Conservation (phyloP, 2,329 filamentous ascomycete genomes). For the Aschersonia sp. region DNA sequence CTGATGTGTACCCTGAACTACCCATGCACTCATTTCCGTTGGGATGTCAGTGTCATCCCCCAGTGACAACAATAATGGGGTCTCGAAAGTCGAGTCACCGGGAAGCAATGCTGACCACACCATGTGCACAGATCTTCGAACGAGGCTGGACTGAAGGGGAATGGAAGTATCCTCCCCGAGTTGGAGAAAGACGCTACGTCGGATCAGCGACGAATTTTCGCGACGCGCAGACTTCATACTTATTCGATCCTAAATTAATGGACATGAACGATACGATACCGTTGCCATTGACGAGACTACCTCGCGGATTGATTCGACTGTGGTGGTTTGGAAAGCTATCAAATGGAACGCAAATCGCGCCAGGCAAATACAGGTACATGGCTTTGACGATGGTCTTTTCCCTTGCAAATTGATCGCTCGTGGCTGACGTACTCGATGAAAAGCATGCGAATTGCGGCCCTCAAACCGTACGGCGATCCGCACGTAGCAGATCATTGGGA, state of each 20-base stretch:
- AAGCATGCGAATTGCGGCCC: slow-evolving; percentile 25
- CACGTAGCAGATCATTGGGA: slow-evolving; percentile 27
- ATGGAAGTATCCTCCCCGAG: slow-evolving; percentile 26
- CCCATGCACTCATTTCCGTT: slow-evolving; percentile 18
- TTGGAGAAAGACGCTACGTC: slow-evolving; percentile 23
- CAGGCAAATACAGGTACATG: slow-evolving; percentile 24
- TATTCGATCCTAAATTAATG: slow-evolving; percentile 2
- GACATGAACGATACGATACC: slow-evolving; percentile 21
- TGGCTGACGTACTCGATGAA: too few species aligned
- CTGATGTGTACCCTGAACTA: slow-evolving; percentile 15
- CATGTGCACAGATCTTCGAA: slow-evolving; percentile 20
- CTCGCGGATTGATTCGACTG: slow-evolving; percentile 17
- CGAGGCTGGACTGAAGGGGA: slow-evolving; percentile 20
- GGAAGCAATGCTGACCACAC: too few species aligned
- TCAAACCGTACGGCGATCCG: slow-evolving; percentile 26
- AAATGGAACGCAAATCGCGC: slow-evolving; percentile 23
- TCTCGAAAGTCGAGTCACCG: too few species aligned
- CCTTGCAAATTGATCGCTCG: too few species aligned
- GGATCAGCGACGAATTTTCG: slow-evolving; percentile 22
- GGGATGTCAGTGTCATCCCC: slow-evolving; percentile 15
- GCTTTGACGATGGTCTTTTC: neutral
- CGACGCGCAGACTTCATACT: slow-evolving; percentile 1
- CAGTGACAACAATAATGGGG: too few species aligned
- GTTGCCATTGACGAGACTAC: slow-evolving; percentile 20
- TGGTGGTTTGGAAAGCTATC: slow-evolving; percentile 29